Evolutionary conservation across 768 basidiomycete species (phyloP), one percentile per base, ranked within the genome.

Genomic region (Dioszegia aurantiaca): DNA sequence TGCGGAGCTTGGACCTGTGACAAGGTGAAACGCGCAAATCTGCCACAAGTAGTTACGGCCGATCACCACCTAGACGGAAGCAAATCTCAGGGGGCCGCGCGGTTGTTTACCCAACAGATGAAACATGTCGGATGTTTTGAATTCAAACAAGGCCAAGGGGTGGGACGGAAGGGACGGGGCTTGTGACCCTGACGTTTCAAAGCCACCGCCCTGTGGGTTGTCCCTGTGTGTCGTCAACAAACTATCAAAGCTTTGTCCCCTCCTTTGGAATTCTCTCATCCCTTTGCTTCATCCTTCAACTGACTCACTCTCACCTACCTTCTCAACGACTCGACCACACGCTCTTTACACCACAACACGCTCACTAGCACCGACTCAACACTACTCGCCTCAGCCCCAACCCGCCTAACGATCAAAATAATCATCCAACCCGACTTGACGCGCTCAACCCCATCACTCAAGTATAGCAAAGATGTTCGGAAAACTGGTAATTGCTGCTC

Each of bases 401-500:
- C 54, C 8, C 12, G 39, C 51, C 33, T 3, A 21, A 41, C 24
- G 14, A 23, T 39, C 31, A 41, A 19, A 12, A 10, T 5, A 51
- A 33, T 26, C 23, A 45, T 21, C 27, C 48, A 4, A 36, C 11
- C 30, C 28, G 10, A n/a, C 28, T 51, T 16, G 5, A 51, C 28
- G 17, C 41, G 27, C 41, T 12, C 27, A 28, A 42, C 42, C 37
- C 40, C 41, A 28, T 37, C 12, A 8, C 9, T 10, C 6, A 4
- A 3, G 26, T 2, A 26, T 26, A 54, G 21, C 16, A 42, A 54
- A 43, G 37, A 68, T 68, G 69, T 67, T 68, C 63, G 67, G 60
- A 43, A 39, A 24, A 30, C n/a, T 67, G 44, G 59, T 67, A 55
- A 59, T 84, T 73, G 65, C 81, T 67, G 82, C 80, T 60, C 72